Conservation (phyloP, 2,329 filamentous ascomycete genomes). For the Knufia petricola region DNA sequence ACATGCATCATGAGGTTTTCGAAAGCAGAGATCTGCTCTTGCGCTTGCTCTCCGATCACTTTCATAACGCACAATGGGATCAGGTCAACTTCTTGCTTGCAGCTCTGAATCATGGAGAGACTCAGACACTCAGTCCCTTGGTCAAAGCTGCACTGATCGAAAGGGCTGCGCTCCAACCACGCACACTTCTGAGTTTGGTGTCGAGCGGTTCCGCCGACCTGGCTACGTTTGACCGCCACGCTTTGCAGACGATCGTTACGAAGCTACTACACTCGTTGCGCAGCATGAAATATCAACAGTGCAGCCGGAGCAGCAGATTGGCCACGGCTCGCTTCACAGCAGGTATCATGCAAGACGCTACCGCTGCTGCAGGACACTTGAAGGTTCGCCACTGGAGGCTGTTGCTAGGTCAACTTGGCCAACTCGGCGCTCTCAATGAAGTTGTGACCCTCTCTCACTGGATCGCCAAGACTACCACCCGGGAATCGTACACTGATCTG, state of each 20-base stretch:
- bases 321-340: conserved; percentile 32
- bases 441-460: conserved; percentile 14
- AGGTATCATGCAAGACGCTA: conserved; percentile 39
- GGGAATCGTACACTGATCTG: background rate
- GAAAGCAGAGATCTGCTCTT: conserved; percentile 48
- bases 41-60: conserved; percentile 43
- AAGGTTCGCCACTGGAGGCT: conserved; percentile 45
- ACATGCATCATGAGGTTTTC: conserved; percentile 56
- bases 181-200: conserved; percentile 28
- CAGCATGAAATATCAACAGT: background rate
- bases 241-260: background rate
- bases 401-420: conserved; percentile 48
- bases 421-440: conserved; percentile 11
- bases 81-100: conserved; percentile 48
- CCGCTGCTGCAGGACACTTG: conserved; percentile 36
- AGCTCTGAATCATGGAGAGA: conserved; percentile 34
- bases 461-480: conserved; percentile 16
- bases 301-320: background rate
- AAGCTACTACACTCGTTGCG: background rate
- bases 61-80: conserved; percentile 41
- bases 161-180: conserved; percentile 25
- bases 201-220: background rate
- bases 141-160: conserved; percentile 20
- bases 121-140: background rate
- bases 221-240: background rate